Evolutionary conservation across 345 rosid species (phyloP).

Genomic region (Populus deltoides): DNA sequence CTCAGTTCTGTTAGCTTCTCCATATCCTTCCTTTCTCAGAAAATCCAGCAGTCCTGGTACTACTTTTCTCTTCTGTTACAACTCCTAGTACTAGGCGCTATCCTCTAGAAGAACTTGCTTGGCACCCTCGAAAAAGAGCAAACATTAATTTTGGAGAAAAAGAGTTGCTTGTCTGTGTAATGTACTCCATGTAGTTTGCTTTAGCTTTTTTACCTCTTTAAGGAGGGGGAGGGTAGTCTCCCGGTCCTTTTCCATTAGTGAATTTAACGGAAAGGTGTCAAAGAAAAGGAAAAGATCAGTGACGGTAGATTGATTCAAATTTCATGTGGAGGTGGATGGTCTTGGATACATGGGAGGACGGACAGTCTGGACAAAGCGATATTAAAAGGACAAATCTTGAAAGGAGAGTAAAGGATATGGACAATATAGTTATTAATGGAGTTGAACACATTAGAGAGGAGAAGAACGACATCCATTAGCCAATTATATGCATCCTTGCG

Average conservation of each 20-base stretch:
- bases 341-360: background rate
- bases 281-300: background rate
- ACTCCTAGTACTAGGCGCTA: background rate
- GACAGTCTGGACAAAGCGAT: background rate
- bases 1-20: slow-evolving; percentile 28
- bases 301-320: background rate
- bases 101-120: background rate
- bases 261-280: background rate
- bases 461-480: background rate
- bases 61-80: background rate
- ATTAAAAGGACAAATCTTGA: background rate
- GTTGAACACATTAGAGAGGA: background rate
- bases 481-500: background rate
- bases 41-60: background rate
- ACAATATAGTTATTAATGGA: background rate
- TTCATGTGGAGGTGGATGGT: background rate
- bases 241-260: background rate
- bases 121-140: background rate
- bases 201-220: background rate
- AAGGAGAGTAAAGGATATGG: background rate
- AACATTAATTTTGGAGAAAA: background rate
- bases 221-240: background rate
- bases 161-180: background rate
- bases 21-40: slow-evolving; percentile 6
- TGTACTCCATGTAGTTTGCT: background rate